These are phyloP conservation scores for Fonsecaea pedrosoi DNA, from an alignment of 2,329 filamentous ascomycete species.

Conservation along the genomic window DNA sequence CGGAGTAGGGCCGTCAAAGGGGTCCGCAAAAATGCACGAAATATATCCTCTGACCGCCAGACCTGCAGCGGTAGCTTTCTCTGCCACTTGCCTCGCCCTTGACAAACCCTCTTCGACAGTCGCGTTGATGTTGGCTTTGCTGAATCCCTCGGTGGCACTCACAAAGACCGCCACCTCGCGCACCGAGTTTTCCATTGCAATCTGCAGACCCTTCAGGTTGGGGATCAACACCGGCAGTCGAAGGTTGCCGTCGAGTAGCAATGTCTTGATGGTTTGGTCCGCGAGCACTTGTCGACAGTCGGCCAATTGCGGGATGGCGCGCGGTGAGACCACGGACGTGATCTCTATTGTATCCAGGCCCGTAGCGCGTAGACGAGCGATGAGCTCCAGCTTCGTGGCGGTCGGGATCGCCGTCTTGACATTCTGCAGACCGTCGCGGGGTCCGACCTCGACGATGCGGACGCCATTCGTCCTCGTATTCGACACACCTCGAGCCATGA, in stretches of 20 bases:
- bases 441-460: constrained; percentile 80
- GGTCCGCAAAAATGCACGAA: constrained; percentile 53
- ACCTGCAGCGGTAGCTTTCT: constrained; percentile 41
- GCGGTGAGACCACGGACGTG: constrained; percentile 81
- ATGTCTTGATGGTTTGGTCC: constrained; percentile 10
- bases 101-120: constrained; percentile 48
- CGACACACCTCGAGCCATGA: not conserved
- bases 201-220: constrained; percentile 57
- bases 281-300: constrained; percentile 43
- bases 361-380: constrained; percentile 70
- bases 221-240: constrained; percentile 50
- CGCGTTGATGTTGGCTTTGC: constrained; percentile 52
- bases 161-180: constrained; percentile 52
- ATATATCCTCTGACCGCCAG: constrained; percentile 46
- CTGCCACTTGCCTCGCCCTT: constrained; percentile 45
- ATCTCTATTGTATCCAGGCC: constrained; percentile 78
- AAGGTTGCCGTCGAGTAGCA: constrained; percentile 22
- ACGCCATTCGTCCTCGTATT: constrained; percentile 42
- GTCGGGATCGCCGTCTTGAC: constrained; percentile 75
- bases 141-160: constrained; percentile 53
- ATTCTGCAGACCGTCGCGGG: constrained; percentile 86
- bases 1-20: constrained; percentile 61
- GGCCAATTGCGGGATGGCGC: constrained; percentile 80
- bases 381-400: constrained; percentile 76
- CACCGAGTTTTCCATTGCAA: constrained; percentile 58